Evolutionary conservation across 176 grass and related monocot genomes (phyloP).

Genomic region (Avena atlantica): DNA sequence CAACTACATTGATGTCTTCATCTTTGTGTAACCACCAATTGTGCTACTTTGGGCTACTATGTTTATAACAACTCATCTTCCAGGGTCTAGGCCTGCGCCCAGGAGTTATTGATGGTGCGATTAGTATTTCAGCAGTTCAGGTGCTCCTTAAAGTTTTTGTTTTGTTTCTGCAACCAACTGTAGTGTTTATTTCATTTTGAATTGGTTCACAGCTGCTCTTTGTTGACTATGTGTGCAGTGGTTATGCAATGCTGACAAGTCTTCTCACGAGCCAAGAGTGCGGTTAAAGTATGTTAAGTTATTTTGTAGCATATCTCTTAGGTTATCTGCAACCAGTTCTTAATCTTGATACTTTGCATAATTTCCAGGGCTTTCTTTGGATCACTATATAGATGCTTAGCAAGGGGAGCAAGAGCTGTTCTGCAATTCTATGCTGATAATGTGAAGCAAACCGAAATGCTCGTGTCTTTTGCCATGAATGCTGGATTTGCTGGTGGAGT

Average conservation of each 20-base stretch:
- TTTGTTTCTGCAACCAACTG: not conserved
- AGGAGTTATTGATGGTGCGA: slow-evolving; percentile 93
- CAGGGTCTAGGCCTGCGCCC: slow-evolving; percentile 90
- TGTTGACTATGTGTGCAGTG: slow-evolving; percentile 61
- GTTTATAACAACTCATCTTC: slow-evolving; percentile 29
- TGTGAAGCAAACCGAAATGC: slow-evolving; percentile 97
- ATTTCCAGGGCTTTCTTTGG: slow-evolving; percentile 96
- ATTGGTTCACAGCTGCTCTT: not conserved
- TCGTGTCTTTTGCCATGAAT: slow-evolving; percentile 89
- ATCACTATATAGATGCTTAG: slow-evolving; percentile 93
- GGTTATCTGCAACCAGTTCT: slow-evolving; percentile 3
- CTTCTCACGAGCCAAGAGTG: slow-evolving; percentile 91
- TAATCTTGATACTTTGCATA: slow-evolving; percentile 8
- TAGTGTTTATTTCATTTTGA: slow-evolving; percentile 15
- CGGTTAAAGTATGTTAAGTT: slow-evolving; percentile 72
- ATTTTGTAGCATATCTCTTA: not conserved
- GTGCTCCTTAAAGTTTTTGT: slow-evolving; percentile 34
- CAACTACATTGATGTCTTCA: not conserved
- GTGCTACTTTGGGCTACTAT: slow-evolving; percentile 7
- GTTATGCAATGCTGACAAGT: slow-evolving; percentile 97
- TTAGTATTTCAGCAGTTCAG: slow-evolving; percentile 98
- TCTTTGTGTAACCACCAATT: slow-evolving; percentile 1
- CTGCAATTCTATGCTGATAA: slow-evolving; percentile 97
- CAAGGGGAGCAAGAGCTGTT: slow-evolving; percentile 95
- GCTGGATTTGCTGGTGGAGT: slow-evolving; percentile 97